Conservation (phyloP, 176 grass and related monocot genomes). For the Rhynchospora tenuis region DNA sequence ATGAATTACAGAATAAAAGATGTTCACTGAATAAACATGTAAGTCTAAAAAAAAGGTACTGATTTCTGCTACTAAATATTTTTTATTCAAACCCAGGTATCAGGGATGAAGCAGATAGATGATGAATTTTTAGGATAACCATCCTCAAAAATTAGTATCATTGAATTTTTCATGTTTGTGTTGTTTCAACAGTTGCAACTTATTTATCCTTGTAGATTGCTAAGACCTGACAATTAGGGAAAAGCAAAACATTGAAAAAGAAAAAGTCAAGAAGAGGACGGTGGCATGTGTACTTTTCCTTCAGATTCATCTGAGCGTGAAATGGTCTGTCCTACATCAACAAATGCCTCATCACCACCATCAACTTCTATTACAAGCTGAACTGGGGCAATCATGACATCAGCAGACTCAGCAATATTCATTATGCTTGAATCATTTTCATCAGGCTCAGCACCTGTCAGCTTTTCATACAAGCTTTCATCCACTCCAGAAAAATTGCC, state of each 20-base stretch:
- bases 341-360: constrained; percentile 4
- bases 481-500: constrained; percentile 56
- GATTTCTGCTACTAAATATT: not conserved
- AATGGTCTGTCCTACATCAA: not conserved
- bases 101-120: not conserved
- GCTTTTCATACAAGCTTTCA: constrained; percentile 36
- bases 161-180: not conserved
- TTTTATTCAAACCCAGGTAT: not conserved
- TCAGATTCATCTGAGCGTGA: not conserved
- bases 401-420: constrained; percentile 1
- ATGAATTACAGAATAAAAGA: not conserved
- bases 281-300: not conserved
- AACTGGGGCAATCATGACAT: constrained; percentile 36
- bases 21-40: not conserved
- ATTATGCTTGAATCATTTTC: not conserved
- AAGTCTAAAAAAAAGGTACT: not conserved
- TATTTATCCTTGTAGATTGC: not conserved
- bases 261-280: constrained; percentile 5
- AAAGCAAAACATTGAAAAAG: not conserved
- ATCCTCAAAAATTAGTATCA: not conserved
- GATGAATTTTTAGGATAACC: not conserved
- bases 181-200: not conserved
- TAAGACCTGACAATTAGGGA: not conserved
- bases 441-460: constrained; percentile 11
- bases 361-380: constrained; percentile 34